Percentiles rank a stretch among this genome's conserved stretches.
These are phyloP conservation scores for Elaeagnus macrophylla DNA, from an alignment of 306 rosid genomes.

Conservation along the genomic window DNA sequence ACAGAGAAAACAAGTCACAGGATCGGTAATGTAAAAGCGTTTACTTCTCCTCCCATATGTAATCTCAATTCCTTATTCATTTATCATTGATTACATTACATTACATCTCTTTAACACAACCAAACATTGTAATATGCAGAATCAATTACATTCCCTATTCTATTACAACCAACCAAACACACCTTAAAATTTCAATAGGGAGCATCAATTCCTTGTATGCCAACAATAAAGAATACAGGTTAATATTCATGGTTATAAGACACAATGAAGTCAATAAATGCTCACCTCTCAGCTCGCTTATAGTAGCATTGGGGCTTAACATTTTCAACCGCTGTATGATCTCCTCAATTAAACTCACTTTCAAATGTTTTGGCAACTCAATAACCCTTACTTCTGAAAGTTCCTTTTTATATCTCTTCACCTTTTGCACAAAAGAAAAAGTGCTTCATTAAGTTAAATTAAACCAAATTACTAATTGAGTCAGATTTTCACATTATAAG, in stretches of 20 bases:
- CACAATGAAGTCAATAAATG: slow-evolving; percentile 3
- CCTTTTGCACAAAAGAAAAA: slow-evolving; percentile 33
- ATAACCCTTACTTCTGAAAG: slow-evolving; percentile 31
- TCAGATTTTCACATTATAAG: not conserved
- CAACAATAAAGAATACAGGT: not conserved
- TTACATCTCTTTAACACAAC: too few relatives aligned
- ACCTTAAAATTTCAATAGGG: too few relatives aligned
- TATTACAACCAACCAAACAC: too few relatives aligned
- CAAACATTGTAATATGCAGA: too few relatives aligned
- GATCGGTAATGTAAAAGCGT: too few relatives aligned
- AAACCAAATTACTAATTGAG: not conserved
- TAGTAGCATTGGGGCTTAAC: slow-evolving; percentile 35
- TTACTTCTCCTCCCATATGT: too few relatives aligned
- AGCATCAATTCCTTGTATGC: not conserved
- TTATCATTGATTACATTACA: too few relatives aligned
- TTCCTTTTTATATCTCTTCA: slow-evolving; percentile 51
- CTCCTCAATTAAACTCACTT: slow-evolving; percentile 58
- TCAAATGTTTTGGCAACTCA: slow-evolving; percentile 61
- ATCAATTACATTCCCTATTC: too few relatives aligned
- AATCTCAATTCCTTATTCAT: too few relatives aligned
- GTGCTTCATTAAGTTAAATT: not conserved
- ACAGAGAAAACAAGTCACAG: too few relatives aligned
- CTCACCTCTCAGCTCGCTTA: slow-evolving; percentile 60
- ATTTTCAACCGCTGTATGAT: slow-evolving; percentile 46
- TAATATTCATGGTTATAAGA: slow-evolving; percentile 1